Percentiles rank a stretch among this genome's conserved stretches.
Evolutionary conservation across 2,329 filamentous ascomycete species (phyloP).

Genomic region (Thielaviopsis populi): DNA sequence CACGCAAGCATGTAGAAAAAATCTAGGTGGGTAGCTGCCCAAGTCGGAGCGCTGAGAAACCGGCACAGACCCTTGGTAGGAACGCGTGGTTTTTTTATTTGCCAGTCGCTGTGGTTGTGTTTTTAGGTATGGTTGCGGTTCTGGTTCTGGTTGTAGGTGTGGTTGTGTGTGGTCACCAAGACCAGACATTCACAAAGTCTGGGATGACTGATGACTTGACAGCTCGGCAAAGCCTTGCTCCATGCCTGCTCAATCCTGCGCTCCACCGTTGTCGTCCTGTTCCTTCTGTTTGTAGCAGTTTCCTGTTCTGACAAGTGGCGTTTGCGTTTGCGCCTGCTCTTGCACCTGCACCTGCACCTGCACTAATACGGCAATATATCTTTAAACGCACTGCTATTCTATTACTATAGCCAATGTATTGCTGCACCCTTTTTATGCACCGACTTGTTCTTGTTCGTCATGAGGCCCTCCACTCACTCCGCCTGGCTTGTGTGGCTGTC

Average conservation of each 20-base stretch:
- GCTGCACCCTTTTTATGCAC: background rate
- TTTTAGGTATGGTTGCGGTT: too few species aligned
- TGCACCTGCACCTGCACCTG: background rate
- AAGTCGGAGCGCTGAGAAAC: too few species aligned
- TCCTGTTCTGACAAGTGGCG: too few species aligned
- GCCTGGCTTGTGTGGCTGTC: too few species aligned
- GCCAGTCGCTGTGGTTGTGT: too few species aligned
- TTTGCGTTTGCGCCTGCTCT: background rate
- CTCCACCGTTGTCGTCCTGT: background rate
- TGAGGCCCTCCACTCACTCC: too few species aligned
- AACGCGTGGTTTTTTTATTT: too few species aligned
- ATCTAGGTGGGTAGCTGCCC: too few species aligned
- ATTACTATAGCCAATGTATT: background rate
- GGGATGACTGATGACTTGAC: slow-evolving; percentile 3
- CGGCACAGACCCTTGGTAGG: too few species aligned
- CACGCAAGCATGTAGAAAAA: background rate
- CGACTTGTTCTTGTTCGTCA: too few species aligned
- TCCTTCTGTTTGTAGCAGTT: background rate
- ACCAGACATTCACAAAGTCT: background rate
- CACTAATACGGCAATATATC: background rate
- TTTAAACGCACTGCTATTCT: background rate
- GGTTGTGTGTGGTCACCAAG: too few species aligned
- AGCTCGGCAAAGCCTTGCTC: slow-evolving; percentile 3
- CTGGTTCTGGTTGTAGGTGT: too few species aligned
- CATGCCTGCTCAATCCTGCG: background rate